Evolutionary conservation across 768 basidiomycete species (phyloP), one percentile per base, ranked within the genome.

Genomic region (Amanita fuliginea): DNA sequence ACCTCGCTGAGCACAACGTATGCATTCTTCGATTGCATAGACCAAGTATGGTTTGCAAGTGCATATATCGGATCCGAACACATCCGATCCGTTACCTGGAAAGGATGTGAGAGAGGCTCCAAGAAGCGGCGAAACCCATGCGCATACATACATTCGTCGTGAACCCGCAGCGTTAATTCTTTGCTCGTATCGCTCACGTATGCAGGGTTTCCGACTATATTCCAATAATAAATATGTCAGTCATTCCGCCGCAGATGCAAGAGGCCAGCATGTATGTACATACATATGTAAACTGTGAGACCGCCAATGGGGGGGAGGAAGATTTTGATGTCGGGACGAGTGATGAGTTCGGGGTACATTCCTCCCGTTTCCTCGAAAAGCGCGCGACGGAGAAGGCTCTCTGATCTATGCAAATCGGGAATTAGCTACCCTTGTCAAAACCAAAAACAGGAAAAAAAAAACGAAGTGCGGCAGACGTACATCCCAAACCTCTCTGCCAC

Each of bases 311-410:
- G 95, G 0, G 95, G 95, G 0, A 97, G 73, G 75, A 96, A 97
- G 18, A 93, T 77, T 62, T 94, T 94, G 71, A 98, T 85, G 59
- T 97, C 95, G 0, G 92, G 87, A 18, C 93, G 81, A 5, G 95
- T 97, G 59, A 98, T 83, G 26, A 98, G 77, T 58, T 98, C 95
- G 2, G 94, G 93, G 63, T 89, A 92, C 86, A 90, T 91, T 59
- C 92, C 91, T 57, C 90, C 92, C 0, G 91, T 95, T 55, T 96
- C 95, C 62, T 98, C 95, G 56, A 97, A 98, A 33, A 98, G 72
- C 0, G 89, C 85, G n/a, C 95, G 75, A 16, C 95, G 81, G 2
- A 98, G 77, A 0, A 91, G 66, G 14, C 72, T 76, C 63, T 98
- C 95, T 0, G 88, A 86, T 43, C 86, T 89, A 59, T 28, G 42